Evolutionary conservation across 2,329 filamentous ascomycete species (phyloP), one percentile per base, ranked within the genome.

Genomic region (Colletotrichum orbiculare): DNA sequence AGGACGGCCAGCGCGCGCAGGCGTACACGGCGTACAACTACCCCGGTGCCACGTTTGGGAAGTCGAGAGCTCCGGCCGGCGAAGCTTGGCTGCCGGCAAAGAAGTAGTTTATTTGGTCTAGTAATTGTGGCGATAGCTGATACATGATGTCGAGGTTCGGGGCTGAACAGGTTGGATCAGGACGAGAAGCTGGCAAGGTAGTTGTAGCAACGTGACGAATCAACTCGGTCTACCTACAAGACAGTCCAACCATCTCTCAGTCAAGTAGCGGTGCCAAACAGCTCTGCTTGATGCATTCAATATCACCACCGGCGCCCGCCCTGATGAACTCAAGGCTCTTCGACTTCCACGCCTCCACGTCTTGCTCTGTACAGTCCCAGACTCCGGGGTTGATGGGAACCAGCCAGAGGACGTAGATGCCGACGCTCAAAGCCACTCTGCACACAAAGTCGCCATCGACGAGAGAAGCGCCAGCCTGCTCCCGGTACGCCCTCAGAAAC

Each of bases 301-400:
- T 2, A 10, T 56, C 42, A 5, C 34, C 42, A 11, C 47, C 35
- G 10, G 35, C 35, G 3, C 54, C 43, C 5, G 54, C 54, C 8
- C 17, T 56, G 35, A 56, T 37, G 25, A 37, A 56, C 8, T 48
- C 15, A 4, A 56, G n/a, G 6, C 42, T 37, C 12, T 12, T 41
- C 6, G 2, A 15, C 15, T 11, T 48, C 54, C 54, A 56, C 8
- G 34, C 8, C n/a, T 47, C 34, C 4, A 33, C 15, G 9, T 56
- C 54, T 11, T 56, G 10, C 6, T 56, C 43, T 4, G 43, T 48
- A 12, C 34, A 48, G 10, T 37, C 54, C 54, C 54, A 56, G 10
- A 56, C 39, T 42, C 33, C 17, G 12, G n/a, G 6, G 54, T n/a
- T 12, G 15, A 33, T 12, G 13, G 35, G 43, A 33, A n/a, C 10